Evolutionary conservation across 345 rosid genomes (phyloP).

Genomic region (Arabidopsis suecica): DNA sequence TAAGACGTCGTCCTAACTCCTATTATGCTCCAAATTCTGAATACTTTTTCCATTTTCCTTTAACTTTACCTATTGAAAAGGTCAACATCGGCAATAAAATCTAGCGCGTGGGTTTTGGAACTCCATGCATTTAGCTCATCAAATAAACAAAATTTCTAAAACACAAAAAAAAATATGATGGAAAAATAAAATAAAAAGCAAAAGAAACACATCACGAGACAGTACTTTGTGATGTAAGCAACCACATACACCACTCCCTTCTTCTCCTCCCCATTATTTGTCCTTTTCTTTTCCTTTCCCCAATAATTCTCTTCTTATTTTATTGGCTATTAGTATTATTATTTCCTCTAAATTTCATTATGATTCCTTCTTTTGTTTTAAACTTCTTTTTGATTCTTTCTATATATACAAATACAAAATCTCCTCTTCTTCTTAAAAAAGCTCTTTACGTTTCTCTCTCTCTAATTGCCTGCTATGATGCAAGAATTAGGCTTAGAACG

Average conservation of each 20-base stretch:
- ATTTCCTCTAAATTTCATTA: not conserved
- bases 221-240: slow-evolving; percentile 72
- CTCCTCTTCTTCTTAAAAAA: slow-evolving; percentile 25
- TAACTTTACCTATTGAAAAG: slow-evolving; percentile 15
- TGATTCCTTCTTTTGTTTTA: slow-evolving; percentile 6
- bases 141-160: slow-evolving; percentile 6
- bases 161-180: slow-evolving; percentile 32
- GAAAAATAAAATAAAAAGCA: slow-evolving; percentile 12
- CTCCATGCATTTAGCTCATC: slow-evolving; percentile 41
- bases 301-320: slow-evolving; percentile 45
- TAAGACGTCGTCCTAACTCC: slow-evolving; percentile 20
- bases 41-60: slow-evolving; percentile 7
- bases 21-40: slow-evolving; percentile 20
- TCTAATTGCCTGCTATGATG: slow-evolving; percentile 52
- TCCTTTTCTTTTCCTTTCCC: slow-evolving; percentile 38
- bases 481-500: slow-evolving; percentile 63
- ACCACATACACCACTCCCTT: slow-evolving; percentile 43
- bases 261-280: slow-evolving; percentile 44
- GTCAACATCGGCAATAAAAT: slow-evolving; percentile 44
- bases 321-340: not conserved
- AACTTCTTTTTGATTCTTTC: slow-evolving; percentile 38
- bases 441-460: slow-evolving; percentile 25
- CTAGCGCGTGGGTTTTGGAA: slow-evolving; percentile 43
- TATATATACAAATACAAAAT: slow-evolving; percentile 48
- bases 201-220: slow-evolving; percentile 47